phyloP scores from a whole-genome alignment of 805 yeast species.

The Kazachstania kunashirensis region DNA sequence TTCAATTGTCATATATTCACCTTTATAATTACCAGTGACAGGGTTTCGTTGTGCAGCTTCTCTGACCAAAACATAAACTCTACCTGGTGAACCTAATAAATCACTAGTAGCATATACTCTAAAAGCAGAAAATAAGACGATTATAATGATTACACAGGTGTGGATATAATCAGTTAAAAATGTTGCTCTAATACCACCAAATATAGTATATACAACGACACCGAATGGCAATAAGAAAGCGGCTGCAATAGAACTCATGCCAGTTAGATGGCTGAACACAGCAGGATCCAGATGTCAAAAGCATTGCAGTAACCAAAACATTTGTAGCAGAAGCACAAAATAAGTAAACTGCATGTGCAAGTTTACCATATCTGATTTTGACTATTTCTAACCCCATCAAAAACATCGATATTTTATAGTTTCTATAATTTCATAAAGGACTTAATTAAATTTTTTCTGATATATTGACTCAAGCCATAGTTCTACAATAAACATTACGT shows the following conservation, averaged over 20 bases:
- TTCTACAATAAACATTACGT: no score
- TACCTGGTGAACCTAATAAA: conserved; percentile 70
- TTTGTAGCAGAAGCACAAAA: conserved; percentile 83
- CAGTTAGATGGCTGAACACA: conserved; percentile 69
- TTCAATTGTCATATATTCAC: conserved; percentile 81
- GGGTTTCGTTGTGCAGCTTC: conserved; percentile 54
- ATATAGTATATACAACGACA: conserved; percentile 60
- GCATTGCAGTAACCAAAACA: conserved; percentile 85
- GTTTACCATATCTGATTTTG: conserved; percentile 68
- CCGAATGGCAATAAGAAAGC: conserved; percentile 76
- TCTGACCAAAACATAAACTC: conserved; percentile 65
- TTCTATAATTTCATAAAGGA: no score
- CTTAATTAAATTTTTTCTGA: no score
- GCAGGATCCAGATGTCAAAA: conserved; percentile 87
- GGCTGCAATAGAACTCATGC: conserved; percentile 74
- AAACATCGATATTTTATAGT: no score
- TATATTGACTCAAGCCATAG: no score
- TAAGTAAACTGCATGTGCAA: conserved; percentile 58
- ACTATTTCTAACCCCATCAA: conserved; percentile 86
- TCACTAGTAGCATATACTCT: conserved; percentile 63
- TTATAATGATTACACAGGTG: conserved; percentile 69
- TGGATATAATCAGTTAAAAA: conserved; percentile 72
- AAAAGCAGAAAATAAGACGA: conserved; percentile 74
- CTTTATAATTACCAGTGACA: conserved; percentile 68
- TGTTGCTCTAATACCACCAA: conserved; percentile 79